Base-by-base conservation (phyloP, 202 grass and related monocot species). In the Setaria italica region DNA sequence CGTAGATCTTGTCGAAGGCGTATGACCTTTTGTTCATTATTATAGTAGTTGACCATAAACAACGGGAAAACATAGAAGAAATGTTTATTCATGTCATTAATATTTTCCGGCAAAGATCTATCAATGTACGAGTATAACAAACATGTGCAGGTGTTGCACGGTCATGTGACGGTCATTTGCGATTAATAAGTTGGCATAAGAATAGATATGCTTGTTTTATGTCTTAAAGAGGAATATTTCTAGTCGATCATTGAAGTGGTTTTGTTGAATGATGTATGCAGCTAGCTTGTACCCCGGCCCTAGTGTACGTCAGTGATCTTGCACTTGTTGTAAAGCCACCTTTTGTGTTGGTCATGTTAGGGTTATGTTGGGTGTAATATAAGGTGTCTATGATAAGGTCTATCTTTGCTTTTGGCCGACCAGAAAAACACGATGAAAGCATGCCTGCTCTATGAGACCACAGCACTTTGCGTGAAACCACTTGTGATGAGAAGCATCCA, bases 311-410 rank as follows among this genome's bases (percentile, higher is more conserved):
- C 15, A 67, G 73, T 88, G 20, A 77, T 77, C 53, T 50, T 71
- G 45, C 80, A 78, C 66, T 78, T 64, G 73, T 63, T 51, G 55
- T 77, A 71, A 79, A 72, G 35, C 21, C 32, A 65, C 73, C 53
- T 78, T 85, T 56, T 30, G 33, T 62, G 73, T 65, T 83, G 20
- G 72, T 19, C 47, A 74, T 80, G 46, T 79, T 85, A 85, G 30
- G 66, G 56, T 42, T 66, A 6, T 78, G 62, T 16, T 43, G 53
- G 32, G 54, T 72, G 20, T 49, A 51, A 46, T 73, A n/a, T 73
- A 10, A 73, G n/a, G 50, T 65, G 57, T 47, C 47, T 34, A 39
- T 72, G 45, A 72, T 64, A 56, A 64, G 21, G 35, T 66, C 21
- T 62, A 58, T 17, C 37, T 76, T 75, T 75, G 10, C 66, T 72